phyloP scores from a whole-genome alignment of 768 basidiomycete species.

The Piloderma croceum region DNA sequence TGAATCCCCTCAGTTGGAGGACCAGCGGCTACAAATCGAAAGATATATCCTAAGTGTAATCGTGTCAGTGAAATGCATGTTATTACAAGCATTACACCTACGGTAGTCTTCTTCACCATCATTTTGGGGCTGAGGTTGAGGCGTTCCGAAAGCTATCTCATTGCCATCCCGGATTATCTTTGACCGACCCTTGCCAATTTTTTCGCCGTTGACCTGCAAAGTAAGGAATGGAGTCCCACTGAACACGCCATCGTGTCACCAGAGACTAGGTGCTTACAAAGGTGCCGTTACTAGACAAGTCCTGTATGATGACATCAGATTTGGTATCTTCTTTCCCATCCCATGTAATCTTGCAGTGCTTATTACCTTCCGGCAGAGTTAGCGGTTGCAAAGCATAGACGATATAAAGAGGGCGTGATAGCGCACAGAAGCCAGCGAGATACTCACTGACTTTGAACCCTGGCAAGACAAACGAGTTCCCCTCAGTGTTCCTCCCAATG shows the following conservation, averaged over 20 bases:
- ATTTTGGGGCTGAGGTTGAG: conserved; percentile 37
- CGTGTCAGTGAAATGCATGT: neutral
- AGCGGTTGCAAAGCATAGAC: too few species aligned
- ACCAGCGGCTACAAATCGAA: conserved; percentile 54
- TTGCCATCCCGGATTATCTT: conserved; percentile 70
- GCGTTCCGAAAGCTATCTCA: conserved; percentile 80
- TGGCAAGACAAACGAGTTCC: conserved; percentile 8
- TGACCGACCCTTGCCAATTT: conserved; percentile 52
- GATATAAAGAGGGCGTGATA: too few species aligned
- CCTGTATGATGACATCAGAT: conserved; percentile 44
- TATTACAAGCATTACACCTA: conserved; percentile 29
- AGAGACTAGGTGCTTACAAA: conserved; percentile 39
- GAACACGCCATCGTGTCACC: too few species aligned
- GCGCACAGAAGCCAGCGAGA: conserved; percentile 1
- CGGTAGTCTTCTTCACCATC: conserved; percentile 69
- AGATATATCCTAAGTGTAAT: conserved; percentile 56
- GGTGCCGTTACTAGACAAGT: conserved; percentile 70
- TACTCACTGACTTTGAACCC: conserved; percentile 32
- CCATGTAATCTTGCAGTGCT: conserved; percentile 56
- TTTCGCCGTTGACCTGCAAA: conserved; percentile 58
- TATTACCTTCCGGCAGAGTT: conserved; percentile 52
- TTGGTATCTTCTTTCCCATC: conserved; percentile 42
- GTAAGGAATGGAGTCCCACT: too few species aligned
- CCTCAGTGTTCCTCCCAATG: conserved; percentile 3
- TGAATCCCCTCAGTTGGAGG: conserved; percentile 50